Evolutionary conservation across 2,329 filamentous ascomycete genomes (phyloP), one percentile per base, ranked within the genome.

Genomic region (Metarhizium robertsii): DNA sequence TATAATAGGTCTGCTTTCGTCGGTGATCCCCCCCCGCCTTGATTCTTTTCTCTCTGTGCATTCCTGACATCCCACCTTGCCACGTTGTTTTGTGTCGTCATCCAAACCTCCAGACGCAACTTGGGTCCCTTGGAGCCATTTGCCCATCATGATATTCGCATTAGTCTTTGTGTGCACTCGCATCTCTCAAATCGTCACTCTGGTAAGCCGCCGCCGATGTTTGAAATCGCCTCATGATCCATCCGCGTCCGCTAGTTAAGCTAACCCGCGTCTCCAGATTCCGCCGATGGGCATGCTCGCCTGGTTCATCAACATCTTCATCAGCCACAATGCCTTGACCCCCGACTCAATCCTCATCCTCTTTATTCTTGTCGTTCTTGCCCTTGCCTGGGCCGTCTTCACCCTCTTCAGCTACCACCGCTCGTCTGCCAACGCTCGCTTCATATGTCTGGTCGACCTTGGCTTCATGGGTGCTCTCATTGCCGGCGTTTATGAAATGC

Each of bases 321-420:
- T 79, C 62, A 66, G 71, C 53, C 64, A 68, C 63, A 85, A 86
- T 69, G 66, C 74, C 58, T 73, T 86, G 53, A 84, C 83, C 0
- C 84, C 84, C 29, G 73, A 76, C 68, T 81, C 80, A 66, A 78
- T 86, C 67, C 79, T 87, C 57, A 73, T 86, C 61, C 75, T 86
- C 61, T 87, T 87, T 77, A 85, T 87, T 73, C 80, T 85, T 58
- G 80, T 79, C 29, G 79, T 84, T 18, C 76, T 87, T 54, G 84
- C 75, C 38, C 75, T 80, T 54, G 81, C 80, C 57, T 87, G 84
- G 84, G 73, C 80, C 59, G 69, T 86, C 70, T 79, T 78, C 66
- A 87, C 84, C 7, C 75, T 87, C 59, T 84, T 87, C 76, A 77
- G 73, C 67, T 87, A 86, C 75, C 80, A 84, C 74, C 81, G 83